These are phyloP conservation scores for Tetrapisispora pingtungensis DNA, from an alignment of 805 yeast genomes.

Conservation along the genomic window DNA sequence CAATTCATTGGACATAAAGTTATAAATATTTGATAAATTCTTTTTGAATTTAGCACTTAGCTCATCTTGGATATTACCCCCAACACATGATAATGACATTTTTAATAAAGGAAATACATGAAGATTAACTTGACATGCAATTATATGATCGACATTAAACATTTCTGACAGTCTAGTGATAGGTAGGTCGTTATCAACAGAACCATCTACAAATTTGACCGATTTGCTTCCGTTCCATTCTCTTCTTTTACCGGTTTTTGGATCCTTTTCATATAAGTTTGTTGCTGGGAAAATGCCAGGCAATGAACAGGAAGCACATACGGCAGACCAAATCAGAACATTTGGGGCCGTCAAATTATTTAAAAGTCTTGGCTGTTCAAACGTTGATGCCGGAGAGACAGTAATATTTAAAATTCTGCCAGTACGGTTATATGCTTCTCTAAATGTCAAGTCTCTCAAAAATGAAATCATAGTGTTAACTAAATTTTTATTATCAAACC, in stretches of 20 bases:
- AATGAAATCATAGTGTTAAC: conserved; percentile 63
- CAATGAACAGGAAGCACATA: conserved; percentile 83
- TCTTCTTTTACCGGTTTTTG: conserved; percentile 55
- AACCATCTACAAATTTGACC: conserved; percentile 83
- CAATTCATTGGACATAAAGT: conserved; percentile 54
- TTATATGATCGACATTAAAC: conserved; percentile 94
- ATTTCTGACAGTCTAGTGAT: conserved; percentile 79
- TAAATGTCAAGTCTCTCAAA: conserved; percentile 81
- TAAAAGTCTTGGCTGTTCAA: conserved; percentile 79
- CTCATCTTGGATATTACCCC: conserved; percentile 58
- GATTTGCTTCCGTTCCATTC: conserved; percentile 69
- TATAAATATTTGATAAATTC: conserved; percentile 43
- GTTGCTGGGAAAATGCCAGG: conserved; percentile 85
- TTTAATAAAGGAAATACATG: conserved; percentile 83
- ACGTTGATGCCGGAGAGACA: conserved; percentile 79
- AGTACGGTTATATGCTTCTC: conserved; percentile 87
- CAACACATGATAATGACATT: conserved; percentile 53
- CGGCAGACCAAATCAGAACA: conserved; percentile 74
- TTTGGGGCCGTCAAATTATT: conserved; percentile 72
- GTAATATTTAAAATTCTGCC: conserved; percentile 85
- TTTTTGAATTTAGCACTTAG: conserved; percentile 44
- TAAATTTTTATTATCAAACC: conserved; percentile 68
- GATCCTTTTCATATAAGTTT: conserved; percentile 70
- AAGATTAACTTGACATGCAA: conserved; percentile 94
- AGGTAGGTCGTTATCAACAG: conserved; percentile 88